These are phyloP conservation scores for Candida vaughaniae DNA, from an alignment of 805 yeast species.

Conservation along the genomic window DNA sequence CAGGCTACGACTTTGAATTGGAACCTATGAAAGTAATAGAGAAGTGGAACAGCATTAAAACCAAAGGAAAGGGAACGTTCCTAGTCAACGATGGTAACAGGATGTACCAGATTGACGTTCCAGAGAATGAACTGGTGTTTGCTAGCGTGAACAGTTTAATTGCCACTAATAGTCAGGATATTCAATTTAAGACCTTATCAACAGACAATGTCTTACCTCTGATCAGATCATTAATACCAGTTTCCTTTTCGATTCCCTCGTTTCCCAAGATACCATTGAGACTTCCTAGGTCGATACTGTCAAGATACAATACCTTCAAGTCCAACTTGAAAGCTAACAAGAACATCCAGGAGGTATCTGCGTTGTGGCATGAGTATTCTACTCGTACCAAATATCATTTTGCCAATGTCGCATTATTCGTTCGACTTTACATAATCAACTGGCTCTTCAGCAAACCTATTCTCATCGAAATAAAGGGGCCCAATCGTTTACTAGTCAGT, in stretches of 20 bases:
- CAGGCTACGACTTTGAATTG: conserved; percentile 37
- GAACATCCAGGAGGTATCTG: background rate
- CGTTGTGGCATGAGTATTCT: too few species aligned
- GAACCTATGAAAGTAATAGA: conserved; percentile 15
- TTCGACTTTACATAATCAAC: conserved; percentile 14
- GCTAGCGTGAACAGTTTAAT: conserved; percentile 40
- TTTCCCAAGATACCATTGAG: too few species aligned
- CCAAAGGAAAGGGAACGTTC: conserved; percentile 39
- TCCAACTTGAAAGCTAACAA: background rate
- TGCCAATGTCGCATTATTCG: conserved; percentile 6
- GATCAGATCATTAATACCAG: background rate
- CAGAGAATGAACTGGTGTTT: conserved; percentile 35
- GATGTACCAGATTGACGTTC: conserved; percentile 33
- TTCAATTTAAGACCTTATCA: conserved; percentile 6
- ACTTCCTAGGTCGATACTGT: too few species aligned
- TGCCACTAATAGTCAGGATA: conserved; percentile 25
- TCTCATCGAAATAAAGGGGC: conserved; percentile 25
- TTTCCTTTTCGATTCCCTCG: background rate
- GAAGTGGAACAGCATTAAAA: conserved; percentile 25
- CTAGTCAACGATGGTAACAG: conserved; percentile 42
- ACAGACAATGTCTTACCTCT: conserved; percentile 6
- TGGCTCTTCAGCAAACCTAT: conserved; percentile 16
- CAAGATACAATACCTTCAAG: too few species aligned
- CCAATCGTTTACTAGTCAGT: conserved; percentile 24
- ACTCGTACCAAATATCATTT: conserved; percentile 6